Evolutionary conservation across 805 yeast genomes (phyloP).

Genomic region (Cyberlindnera suaveolens): DNA sequence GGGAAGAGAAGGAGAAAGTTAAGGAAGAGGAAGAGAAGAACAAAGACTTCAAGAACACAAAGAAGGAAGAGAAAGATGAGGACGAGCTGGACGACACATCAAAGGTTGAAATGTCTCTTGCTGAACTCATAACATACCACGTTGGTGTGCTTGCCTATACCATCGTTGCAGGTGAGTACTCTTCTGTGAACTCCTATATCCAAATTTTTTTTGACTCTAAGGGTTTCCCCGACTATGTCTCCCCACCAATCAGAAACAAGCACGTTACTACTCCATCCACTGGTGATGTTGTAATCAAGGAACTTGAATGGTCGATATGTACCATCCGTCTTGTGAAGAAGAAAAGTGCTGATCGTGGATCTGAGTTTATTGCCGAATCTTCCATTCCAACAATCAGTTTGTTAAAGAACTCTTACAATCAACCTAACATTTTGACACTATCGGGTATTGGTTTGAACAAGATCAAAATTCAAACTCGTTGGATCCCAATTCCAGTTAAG

Average conservation of each 20-base stretch:
- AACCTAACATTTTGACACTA: conserved; percentile 52
- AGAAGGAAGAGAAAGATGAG: conserved; percentile 29
- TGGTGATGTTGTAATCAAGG: conserved; percentile 73
- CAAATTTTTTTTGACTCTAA: conserved; percentile 75
- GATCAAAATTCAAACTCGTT: conserved; percentile 57
- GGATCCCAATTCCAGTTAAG: conserved; percentile 66
- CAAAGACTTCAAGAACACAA: conserved; percentile 8
- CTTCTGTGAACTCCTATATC: conserved; percentile 53
- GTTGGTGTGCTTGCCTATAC: conserved; percentile 76
- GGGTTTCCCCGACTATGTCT: conserved; percentile 56
- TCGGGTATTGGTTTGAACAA: conserved; percentile 46
- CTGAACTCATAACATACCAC: conserved; percentile 49
- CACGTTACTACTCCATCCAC: conserved; percentile 38
- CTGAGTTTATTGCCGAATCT: conserved; percentile 54
- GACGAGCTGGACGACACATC: conserved; percentile 28
- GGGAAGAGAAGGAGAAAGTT: conserved; percentile 28
- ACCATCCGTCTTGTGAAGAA: conserved; percentile 58
- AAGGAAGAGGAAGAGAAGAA: conserved; percentile 21
- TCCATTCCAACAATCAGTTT: conserved; percentile 62
- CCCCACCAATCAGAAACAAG: conserved; percentile 40
- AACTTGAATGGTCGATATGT: conserved; percentile 66
- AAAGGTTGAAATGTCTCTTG: conserved; percentile 48
- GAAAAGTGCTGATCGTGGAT: conserved; percentile 45
- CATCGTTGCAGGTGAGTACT: conserved; percentile 50
- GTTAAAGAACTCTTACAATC: conserved; percentile 56